A percentile compares a stretch with the other conserved stretches of the same genome.
These are phyloP conservation scores for Pichia sp. DNA, from an alignment of 1,139 yeast genomes.

Conservation along the genomic window DNA sequence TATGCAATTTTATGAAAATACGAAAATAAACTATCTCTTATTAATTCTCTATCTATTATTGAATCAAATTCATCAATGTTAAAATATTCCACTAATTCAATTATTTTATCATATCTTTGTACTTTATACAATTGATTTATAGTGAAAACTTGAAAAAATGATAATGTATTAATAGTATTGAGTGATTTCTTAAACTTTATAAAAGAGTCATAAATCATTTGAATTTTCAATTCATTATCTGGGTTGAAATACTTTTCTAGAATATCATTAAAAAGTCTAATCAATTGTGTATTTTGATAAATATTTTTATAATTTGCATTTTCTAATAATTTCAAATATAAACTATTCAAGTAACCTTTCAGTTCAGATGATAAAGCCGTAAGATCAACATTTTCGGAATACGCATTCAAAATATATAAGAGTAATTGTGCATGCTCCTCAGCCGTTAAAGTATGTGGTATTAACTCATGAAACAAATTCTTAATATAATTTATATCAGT, in stretches of 20 bases:
- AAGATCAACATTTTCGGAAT: background rate
- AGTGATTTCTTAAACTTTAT: background rate
- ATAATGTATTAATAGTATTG: slow-evolving; percentile 3
- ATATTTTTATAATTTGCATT: background rate
- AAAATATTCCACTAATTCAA: slow-evolving; percentile 4
- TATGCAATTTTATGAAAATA: slow-evolving; percentile 7
- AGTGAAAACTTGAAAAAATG: slow-evolving; percentile 17
- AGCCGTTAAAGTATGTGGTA: background rate
- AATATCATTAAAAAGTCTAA: slow-evolving; percentile 3
- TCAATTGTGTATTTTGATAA: background rate
- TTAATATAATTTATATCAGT: slow-evolving; percentile 7
- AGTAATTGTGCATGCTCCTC: background rate
- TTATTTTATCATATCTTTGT: slow-evolving; percentile 8
- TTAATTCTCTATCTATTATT: background rate
- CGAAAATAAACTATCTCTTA: background rate
- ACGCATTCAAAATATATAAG: slow-evolving; percentile 1
- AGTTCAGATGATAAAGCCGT: background rate
- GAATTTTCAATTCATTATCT: slow-evolving; percentile 7
- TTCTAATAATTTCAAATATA: background rate
- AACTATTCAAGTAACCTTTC: slow-evolving; percentile 4
- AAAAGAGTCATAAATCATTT: slow-evolving; percentile 5
- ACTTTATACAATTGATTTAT: slow-evolving; percentile 12
- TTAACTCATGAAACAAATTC: background rate
- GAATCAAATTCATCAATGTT: slow-evolving; percentile 8
- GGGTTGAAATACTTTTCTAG: background rate